phyloP scores from a whole-genome alignment of 1,139 yeast species.

The Trichomonascaceae sp. region DNA sequence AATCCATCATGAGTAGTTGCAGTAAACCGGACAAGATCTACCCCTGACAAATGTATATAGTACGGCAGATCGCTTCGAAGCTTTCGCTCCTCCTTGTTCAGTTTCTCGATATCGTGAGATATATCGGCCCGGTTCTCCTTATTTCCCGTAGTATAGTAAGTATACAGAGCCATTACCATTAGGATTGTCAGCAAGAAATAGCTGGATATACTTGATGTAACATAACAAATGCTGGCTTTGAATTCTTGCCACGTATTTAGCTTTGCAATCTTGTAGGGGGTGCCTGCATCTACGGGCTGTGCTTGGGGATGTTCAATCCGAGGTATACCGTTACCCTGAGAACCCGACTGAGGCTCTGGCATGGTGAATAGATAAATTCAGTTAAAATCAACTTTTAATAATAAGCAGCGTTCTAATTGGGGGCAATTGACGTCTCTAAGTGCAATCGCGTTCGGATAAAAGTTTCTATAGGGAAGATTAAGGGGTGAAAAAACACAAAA shows the following conservation, averaged over 20 bases:
- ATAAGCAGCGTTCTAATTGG: neutral
- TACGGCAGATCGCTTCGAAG: slow-evolving; percentile 51
- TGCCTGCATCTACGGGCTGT: neutral
- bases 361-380: neutral
- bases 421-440: neutral
- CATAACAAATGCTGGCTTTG: slow-evolving; percentile 17
- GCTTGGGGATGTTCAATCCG: neutral
- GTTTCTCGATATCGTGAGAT: neutral
- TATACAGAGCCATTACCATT: slow-evolving; percentile 28
- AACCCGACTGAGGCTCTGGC: neutral
- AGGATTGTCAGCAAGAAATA: slow-evolving; percentile 28
- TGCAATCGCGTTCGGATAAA: neutral
- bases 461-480: neutral
- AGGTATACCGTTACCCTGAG: neutral
- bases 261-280: slow-evolving; percentile 5
- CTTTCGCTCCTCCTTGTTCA: slow-evolving; percentile 4
- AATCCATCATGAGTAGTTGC: slow-evolving; percentile 80
- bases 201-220: slow-evolving; percentile 27
- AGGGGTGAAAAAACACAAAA: neutral
- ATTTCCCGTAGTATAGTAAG: slow-evolving; percentile 8
- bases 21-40: slow-evolving; percentile 52
- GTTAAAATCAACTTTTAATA: neutral
- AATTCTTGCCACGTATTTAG: neutral
- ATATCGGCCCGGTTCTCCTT: neutral
- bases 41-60: slow-evolving; percentile 56